Evolutionary conservation across 1,139 yeast species (phyloP).

Genomic region (Blastobotrys malaysiensis): DNA sequence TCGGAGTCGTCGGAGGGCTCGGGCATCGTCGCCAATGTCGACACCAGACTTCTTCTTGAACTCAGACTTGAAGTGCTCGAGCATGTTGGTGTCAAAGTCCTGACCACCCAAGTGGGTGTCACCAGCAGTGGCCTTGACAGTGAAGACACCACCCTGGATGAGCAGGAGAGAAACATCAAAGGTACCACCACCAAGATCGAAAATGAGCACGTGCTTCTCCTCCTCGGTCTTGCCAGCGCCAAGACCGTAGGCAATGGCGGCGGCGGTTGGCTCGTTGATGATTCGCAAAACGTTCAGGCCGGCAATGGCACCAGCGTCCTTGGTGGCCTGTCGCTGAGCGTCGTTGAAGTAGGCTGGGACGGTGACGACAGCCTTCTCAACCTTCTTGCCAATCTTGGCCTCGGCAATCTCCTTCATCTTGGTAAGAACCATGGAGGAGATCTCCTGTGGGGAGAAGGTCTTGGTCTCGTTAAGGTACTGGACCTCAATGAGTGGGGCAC

Average conservation of each 20-base stretch:
- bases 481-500: constrained; percentile 89
- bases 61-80: constrained; percentile 71
- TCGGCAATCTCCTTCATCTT: constrained; percentile 98
- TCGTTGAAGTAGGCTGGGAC: constrained; percentile 98
- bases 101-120: constrained; percentile 99
- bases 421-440: constrained; percentile 92
- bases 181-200: constrained; percentile 98
- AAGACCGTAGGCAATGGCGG: constrained; percentile 97
- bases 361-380: constrained; percentile 91
- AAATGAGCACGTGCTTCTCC: constrained; percentile 84
- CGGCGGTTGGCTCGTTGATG: constrained; percentile 97
- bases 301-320: constrained; percentile 97
- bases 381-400: constrained; percentile 89
- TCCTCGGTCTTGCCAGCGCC: constrained; percentile 77
- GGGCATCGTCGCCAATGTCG: constrained; percentile 68
- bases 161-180: constrained; percentile 92
- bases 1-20: constrained; percentile 83
- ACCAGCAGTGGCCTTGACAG: constrained; percentile 97
- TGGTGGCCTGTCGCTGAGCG: constrained; percentile 97
- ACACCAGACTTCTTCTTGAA: constrained; percentile 81
- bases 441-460: constrained; percentile 95
- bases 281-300: constrained; percentile 95
- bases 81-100: constrained; percentile 76
- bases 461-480: constrained; percentile 91
- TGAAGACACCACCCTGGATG: constrained; percentile 80